Base-by-base conservation (phyloP, 495 filamentous ascomycete genomes). In the Penicillium tannophilum region DNA sequence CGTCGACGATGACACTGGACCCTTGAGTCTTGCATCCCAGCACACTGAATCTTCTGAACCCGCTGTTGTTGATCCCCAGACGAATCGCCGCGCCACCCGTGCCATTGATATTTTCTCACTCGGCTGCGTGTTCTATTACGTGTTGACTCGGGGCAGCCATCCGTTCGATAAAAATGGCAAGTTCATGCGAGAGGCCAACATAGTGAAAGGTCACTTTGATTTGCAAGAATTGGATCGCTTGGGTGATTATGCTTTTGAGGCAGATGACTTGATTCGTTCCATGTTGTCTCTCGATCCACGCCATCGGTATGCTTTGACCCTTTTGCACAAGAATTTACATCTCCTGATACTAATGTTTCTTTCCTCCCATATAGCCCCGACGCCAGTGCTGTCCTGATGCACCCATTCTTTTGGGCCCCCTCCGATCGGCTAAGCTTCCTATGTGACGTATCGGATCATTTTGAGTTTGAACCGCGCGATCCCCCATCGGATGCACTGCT, bases 41-140 rank as follows among this genome's bases (percentile, higher is more conserved):
- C 70, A 79, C 51, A 84, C 80, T 9, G 78, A 82, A 53, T 80
- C 79, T 12, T 82, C 78, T 5, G 85, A 86, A 64, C 82, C 84
- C 9, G 76, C 81, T 6, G 80, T 86, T n/a, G 77, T 85, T 7
- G 85, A 86, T 57, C 79, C 82, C 8, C 77, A 85, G 60, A 87
- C 82, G 23, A 89, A 86, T 56, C 85, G 90, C 45, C 90, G 93
- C 19, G 94, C 94, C 26, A 98, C 95, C 26, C 86, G 93, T 6
- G 89, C 94, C 23, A 97, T 97, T 63, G 94, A 98, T 69, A 95
- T 98, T 30, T 98, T 98, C 76, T 94, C 92, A 3, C 81, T 98
- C 28, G 94, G 94, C 8, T 91, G 96, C 46, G 92, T 98, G 48
- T 97, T 96, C 75, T 97, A 91, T 73, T 98, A 97, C 64, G 92